A percentile compares a stretch with the other conserved stretches of the same genome.
phyloP scores from a whole-genome alignment of 2,329 filamentous ascomycete species.

The Gaeumannomyces tritici region DNA sequence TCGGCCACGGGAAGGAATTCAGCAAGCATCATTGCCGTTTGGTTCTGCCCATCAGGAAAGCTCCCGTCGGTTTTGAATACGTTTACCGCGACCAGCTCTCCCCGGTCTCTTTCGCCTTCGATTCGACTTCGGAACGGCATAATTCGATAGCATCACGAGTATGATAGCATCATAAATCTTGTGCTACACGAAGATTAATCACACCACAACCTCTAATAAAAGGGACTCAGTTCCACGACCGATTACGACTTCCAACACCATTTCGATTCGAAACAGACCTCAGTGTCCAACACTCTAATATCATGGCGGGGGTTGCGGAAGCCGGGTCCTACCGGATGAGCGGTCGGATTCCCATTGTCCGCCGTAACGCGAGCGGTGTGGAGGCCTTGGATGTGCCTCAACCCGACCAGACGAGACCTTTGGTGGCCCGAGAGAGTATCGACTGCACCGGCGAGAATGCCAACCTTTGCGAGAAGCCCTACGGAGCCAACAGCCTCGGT shows the following conservation, averaged over 20 bases:
- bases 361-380: conserved; percentile 4
- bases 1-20: not conserved
- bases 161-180: not conserved
- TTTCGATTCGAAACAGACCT: not conserved
- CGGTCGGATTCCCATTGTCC: conserved; percentile 14
- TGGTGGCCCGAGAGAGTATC: conserved; percentile 5
- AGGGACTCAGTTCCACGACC: not conserved
- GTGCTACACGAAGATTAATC: not conserved
- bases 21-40: not conserved
- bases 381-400: not conserved
- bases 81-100: not conserved
- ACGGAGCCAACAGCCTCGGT: conserved; percentile 42
- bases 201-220: not conserved
- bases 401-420: not conserved
- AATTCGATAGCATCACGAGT: not conserved
- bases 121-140: not conserved
- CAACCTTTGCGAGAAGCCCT: conserved; percentile 51
- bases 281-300: not conserved
- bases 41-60: not conserved
- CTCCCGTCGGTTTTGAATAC: not conserved
- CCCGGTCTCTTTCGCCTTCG: not conserved
- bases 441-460: conserved; percentile 15
- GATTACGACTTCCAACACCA: not conserved
- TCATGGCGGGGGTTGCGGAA: conserved; percentile 9
- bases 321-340: conserved; percentile 15